A percentile compares a stretch with the other conserved stretches of the same genome.
These are phyloP conservation scores for Mucor sp. DNA, from an alignment of 371 early-diverging fungal genomes.

Conservation along the genomic window DNA sequence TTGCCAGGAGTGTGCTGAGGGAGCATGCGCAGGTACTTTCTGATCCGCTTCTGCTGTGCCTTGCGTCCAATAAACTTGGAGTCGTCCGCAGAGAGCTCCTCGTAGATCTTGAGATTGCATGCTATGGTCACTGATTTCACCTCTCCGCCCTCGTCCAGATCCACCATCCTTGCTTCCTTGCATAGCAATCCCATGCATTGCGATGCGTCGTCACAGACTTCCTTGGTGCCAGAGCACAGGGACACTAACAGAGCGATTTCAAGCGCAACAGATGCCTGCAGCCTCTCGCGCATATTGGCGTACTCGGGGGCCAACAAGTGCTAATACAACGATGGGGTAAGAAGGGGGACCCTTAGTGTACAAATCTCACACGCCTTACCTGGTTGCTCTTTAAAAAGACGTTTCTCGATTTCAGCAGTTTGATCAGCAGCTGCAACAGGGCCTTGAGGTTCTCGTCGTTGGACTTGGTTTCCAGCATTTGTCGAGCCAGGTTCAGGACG, in stretches of 20 bases:
- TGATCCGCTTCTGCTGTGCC: conserved; percentile 78
- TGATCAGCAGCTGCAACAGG: conserved; percentile 59
- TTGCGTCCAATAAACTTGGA: conserved; percentile 66
- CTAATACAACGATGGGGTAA: conserved; percentile 8
- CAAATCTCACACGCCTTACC: conserved; percentile 14
- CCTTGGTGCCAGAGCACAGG: conserved; percentile 74
- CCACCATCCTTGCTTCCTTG: conserved; percentile 59
- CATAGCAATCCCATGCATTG: conserved; percentile 64
- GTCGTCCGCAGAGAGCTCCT: conserved; percentile 61
- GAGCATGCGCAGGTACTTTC: conserved; percentile 70
- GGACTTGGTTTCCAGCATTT: conserved; percentile 54
- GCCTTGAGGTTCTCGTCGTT: conserved; percentile 58
- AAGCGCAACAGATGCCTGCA: conserved; percentile 70
- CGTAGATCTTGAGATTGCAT: conserved; percentile 70
- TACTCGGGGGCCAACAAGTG: conserved; percentile 39
- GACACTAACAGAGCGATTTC: conserved; percentile 78
- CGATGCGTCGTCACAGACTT: conserved; percentile 62
- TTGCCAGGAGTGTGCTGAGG: conserved; percentile 73
- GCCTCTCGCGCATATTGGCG: conserved; percentile 62
- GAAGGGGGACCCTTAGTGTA: too few species aligned
- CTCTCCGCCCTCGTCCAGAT: conserved; percentile 56
- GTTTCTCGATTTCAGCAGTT: conserved; percentile 64
- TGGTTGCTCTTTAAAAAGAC: conserved; percentile 61
- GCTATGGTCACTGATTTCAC: conserved; percentile 58
- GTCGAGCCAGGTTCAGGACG: conserved; percentile 43